phyloP scores from a whole-genome alignment of 2,329 filamentous ascomycete genomes.

The Apiospora rasikravindrae region DNA sequence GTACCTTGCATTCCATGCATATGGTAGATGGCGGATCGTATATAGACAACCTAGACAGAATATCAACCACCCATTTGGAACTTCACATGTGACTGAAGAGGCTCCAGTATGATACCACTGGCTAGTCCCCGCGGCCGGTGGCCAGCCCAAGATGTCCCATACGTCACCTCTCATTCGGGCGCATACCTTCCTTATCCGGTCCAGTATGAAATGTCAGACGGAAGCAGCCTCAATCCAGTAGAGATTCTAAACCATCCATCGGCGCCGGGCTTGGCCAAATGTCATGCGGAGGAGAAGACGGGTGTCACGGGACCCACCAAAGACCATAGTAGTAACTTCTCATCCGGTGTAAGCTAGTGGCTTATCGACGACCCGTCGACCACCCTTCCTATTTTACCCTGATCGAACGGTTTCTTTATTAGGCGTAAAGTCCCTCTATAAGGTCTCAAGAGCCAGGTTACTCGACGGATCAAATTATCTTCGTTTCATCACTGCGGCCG shows the following conservation, averaged over 20 bases:
- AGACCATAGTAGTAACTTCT: slow-evolving; percentile 2
- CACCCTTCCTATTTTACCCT: not conserved
- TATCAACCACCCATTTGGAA: too few relatives aligned
- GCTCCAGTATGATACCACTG: too few relatives aligned
- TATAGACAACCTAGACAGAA: not conserved
- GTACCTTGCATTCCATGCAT: not conserved
- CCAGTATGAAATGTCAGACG: not conserved
- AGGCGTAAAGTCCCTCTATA: not conserved
- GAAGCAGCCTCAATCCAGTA: not conserved
- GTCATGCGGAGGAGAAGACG: slow-evolving; percentile 6
- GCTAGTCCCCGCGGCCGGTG: too few relatives aligned
- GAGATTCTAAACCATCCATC: not conserved
- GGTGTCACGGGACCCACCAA: slow-evolving; percentile 16
- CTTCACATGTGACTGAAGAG: too few relatives aligned
- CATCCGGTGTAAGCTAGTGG: slow-evolving; percentile 7
- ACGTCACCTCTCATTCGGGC: not conserved
- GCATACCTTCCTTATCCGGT: not conserved
- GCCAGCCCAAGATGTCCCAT: too few relatives aligned
- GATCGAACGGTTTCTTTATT: not conserved
- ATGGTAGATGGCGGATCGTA: slow-evolving; percentile 3
- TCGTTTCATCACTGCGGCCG: not conserved
- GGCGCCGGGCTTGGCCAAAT: not conserved
- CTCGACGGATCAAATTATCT: not conserved
- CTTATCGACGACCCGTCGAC: not conserved
- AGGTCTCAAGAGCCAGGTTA: not conserved